Evolutionary conservation across 805 yeast species (phyloP), one percentile per base, ranked within the genome.

Genomic region (Yarrowia keelungensis): DNA sequence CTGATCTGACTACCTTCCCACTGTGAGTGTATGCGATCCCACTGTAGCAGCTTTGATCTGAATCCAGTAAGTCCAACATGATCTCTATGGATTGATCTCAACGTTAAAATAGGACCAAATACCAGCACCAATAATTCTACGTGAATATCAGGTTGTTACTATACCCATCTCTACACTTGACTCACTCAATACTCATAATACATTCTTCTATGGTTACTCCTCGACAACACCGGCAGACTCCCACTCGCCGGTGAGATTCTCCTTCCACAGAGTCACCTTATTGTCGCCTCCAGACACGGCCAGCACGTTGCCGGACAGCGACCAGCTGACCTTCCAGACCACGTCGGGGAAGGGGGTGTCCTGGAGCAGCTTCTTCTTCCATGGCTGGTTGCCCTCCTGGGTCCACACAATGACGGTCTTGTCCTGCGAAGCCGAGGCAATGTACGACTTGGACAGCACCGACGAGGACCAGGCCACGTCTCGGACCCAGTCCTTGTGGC

Each of bases 381-480:
- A 95, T 72, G 83, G 83, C 35, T 83, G 84, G 69, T 78, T 78
- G 65, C 81, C 84, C 71, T 89, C 93, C 79, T 92, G 94, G 9
- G 97, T 88, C 99, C 99, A 95, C 76, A 95, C 90, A 70, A 93
- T 83, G 65, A 96, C 98, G 0, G 96, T 90, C 78, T 91, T 89
- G 79, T 95, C 99, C 80, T 95, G 98, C 26, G 98, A 93, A 10
- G 97, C 98, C 45, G 97, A 88, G 14, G 98, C 99, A 74, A 95
- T 90, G 78, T 92, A 94, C 14, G 97, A 88, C 73, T 91, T 89
- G 58, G 91, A 85, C 71, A 95, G 84, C 59, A 91, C 87, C 1
- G 97, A 88, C 59, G 98, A 97, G 22, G 97, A 92, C 99, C 99
- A 95, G 4, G 97, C 92, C 70, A 94, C 98, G 77, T 95, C 99